Evolutionary conservation across 2,329 filamentous ascomycete genomes (phyloP).

Genomic region (Cladorrhinum sp.): DNA sequence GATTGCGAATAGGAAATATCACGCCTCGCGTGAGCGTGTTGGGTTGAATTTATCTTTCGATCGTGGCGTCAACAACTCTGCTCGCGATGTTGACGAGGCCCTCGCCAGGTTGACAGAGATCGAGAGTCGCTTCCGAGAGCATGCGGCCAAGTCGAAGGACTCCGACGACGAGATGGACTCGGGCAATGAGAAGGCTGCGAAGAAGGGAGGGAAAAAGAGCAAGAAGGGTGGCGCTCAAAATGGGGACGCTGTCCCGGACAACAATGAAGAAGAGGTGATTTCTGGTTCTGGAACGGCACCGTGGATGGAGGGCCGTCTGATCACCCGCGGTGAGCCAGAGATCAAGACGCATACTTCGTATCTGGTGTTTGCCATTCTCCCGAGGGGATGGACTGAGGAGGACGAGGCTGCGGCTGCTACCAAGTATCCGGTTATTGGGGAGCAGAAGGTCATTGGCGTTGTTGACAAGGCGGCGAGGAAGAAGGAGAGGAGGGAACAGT

Average conservation of each 20-base stretch:
- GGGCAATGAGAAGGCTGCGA: constrained; percentile 3
- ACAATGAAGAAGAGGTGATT: constrained; percentile 8
- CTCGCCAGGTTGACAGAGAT: constrained; percentile 69
- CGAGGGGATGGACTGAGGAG: constrained; percentile 78
- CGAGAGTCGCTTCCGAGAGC: constrained; percentile 64
- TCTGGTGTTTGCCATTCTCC: constrained; percentile 85
- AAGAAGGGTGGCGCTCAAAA: constrained; percentile 29
- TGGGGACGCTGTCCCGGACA: constrained; percentile 32
- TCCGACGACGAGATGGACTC: constrained; percentile 25
- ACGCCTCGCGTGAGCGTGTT: constrained; percentile 77
- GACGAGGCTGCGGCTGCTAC: constrained; percentile 69
- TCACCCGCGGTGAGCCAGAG: constrained; percentile 80
- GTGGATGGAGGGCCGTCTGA: constrained; percentile 73
- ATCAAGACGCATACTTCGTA: constrained; percentile 98
- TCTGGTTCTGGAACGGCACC: constrained; percentile 41
- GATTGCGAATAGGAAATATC: constrained; percentile 73
- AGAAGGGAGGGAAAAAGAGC: constrained; percentile 22
- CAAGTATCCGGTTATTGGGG: constrained; percentile 60
- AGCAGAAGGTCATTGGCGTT: constrained; percentile 49
- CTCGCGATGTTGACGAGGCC: constrained; percentile 76
- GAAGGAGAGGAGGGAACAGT: constrained; percentile 53
- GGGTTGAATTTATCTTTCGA: constrained; percentile 65
- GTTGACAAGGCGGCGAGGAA: constrained; percentile 54
- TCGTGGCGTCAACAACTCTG: constrained; percentile 65
- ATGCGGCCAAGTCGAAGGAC: constrained; percentile 31